A percentile compares a stretch with the other conserved stretches of the same genome.
Evolutionary conservation across 495 filamentous ascomycete genomes (phyloP).

Genomic region (Cladorrhinum samala): DNA sequence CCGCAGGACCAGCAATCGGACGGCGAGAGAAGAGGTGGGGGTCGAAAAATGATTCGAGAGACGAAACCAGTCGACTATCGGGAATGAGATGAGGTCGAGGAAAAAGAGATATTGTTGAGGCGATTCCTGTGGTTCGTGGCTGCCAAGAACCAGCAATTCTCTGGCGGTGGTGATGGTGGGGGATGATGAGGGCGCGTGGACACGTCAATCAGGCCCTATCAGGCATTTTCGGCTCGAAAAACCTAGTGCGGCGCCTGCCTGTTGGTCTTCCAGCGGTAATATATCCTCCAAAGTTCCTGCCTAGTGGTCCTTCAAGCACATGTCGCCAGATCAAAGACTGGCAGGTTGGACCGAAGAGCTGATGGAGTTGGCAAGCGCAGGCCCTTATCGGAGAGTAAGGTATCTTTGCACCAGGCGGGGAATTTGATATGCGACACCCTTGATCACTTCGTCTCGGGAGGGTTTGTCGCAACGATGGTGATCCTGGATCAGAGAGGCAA

Average conservation of each 20-base stretch:
- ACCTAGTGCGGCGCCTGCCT: constrained; percentile 11
- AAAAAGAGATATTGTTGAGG: constrained; percentile 1
- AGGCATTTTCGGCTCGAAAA: constrained; percentile 17
- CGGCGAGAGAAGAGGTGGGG: neutral
- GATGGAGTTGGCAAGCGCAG: neutral
- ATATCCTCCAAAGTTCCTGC: constrained; percentile 13
- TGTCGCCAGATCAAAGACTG: neutral
- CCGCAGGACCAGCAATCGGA: constrained; percentile 3
- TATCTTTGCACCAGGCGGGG: neutral
- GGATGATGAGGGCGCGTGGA: constrained; percentile 8
- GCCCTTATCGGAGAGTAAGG: neutral
- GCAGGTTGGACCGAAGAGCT: neutral
- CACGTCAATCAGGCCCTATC: constrained; percentile 21
- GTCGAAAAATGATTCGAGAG: neutral
- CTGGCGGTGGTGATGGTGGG: neutral
- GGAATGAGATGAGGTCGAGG: neutral
- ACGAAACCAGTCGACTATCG: constrained; percentile 18
- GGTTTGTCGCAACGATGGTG: no score
- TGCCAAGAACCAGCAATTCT: neutral
- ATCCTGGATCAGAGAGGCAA: neutral
- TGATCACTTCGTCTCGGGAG: no score
- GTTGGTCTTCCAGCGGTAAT: neutral
- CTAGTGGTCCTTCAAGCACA: constrained; percentile 6
- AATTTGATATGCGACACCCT: neutral
- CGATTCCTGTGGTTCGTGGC: constrained; percentile 1